These are phyloP conservation scores for Leishmania lainsoni DNA, from an alignment of 208 protist species.

Conservation along the genomic window DNA sequence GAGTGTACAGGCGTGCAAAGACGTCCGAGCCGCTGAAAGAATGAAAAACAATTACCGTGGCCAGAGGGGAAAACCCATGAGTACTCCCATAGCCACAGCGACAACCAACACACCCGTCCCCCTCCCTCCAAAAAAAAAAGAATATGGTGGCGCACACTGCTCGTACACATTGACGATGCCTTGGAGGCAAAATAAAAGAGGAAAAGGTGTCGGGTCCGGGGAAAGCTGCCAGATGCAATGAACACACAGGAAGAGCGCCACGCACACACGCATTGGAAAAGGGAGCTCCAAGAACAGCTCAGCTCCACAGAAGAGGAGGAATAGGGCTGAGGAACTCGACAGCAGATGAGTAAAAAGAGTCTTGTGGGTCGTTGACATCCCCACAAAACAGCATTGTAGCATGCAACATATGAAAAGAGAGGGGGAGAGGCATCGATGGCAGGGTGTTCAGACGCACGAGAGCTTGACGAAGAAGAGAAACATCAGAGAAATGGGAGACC, in stretches of 20 bases:
- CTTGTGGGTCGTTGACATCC: not conserved
- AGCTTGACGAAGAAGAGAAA: not conserved
- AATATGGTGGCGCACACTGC: no score
- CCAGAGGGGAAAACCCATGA: not conserved
- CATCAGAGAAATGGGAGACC: not conserved
- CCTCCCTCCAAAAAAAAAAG: not conserved
- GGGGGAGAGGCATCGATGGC: not conserved
- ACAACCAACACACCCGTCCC: not conserved
- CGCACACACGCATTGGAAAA: not conserved
- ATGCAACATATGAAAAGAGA: not conserved
- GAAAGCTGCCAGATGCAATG: not conserved
- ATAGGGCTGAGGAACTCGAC: not conserved
- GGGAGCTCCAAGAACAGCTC: not conserved
- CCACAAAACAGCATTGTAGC: not conserved
- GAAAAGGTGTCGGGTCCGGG: no score
- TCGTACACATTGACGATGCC: no score
- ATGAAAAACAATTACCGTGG: not conserved
- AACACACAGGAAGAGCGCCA: not conserved
- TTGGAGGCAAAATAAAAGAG: not conserved
- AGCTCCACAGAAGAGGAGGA: not conserved
- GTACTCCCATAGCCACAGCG: not conserved
- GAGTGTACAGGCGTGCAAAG: not conserved
- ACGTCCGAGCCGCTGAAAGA: not conserved
- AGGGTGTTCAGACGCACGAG: not conserved
- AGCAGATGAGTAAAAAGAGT: not conserved